A percentile compares a stretch with the other conserved stretches of the same genome.
These are phyloP conservation scores for Euphorbia schlechtendalii DNA, from an alignment of 441 rosid genomes.

Conservation along the genomic window DNA sequence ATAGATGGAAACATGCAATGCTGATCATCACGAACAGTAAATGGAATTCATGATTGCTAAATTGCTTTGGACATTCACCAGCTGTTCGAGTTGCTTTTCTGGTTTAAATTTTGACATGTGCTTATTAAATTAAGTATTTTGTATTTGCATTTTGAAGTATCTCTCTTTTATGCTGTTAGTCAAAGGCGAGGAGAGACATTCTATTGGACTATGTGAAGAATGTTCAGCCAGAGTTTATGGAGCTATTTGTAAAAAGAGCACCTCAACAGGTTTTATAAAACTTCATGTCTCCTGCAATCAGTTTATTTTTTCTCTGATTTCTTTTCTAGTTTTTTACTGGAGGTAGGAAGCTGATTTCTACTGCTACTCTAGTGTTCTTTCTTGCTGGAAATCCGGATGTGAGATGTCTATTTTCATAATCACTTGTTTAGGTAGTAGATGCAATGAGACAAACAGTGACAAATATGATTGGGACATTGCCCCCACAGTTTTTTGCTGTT, in stretches of 20 bases:
- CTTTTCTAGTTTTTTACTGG: background rate
- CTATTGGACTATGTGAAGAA: constrained; percentile 87
- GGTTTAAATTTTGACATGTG: background rate
- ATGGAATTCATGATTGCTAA: constrained; percentile 2
- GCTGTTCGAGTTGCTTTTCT: background rate
- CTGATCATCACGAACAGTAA: background rate
- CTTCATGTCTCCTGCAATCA: background rate
- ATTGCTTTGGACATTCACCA: background rate
- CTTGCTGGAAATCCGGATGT: constrained; percentile 2
- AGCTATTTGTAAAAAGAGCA: constrained; percentile 81
- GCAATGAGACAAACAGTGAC: constrained; percentile 94
- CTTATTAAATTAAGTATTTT: background rate
- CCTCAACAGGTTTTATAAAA: constrained; percentile 58
- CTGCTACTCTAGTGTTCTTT: constrained; percentile 10
- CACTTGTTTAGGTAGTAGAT: constrained; percentile 62
- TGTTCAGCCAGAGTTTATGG: constrained; percentile 96
- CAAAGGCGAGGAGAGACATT: constrained; percentile 72
- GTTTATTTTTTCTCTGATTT: background rate
- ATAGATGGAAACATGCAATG: background rate
- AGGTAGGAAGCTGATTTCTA: constrained; percentile 2
- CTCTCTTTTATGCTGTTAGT: constrained; percentile 27
- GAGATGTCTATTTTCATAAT: background rate
- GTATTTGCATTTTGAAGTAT: constrained; percentile 15
- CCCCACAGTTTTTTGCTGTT: constrained; percentile 78
- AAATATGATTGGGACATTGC: constrained; percentile 89